A percentile compares a stretch with the other conserved stretches of the same genome.
Evolutionary conservation across 805 yeast species (phyloP).

Genomic region (Hagleromyces aurorensis): DNA sequence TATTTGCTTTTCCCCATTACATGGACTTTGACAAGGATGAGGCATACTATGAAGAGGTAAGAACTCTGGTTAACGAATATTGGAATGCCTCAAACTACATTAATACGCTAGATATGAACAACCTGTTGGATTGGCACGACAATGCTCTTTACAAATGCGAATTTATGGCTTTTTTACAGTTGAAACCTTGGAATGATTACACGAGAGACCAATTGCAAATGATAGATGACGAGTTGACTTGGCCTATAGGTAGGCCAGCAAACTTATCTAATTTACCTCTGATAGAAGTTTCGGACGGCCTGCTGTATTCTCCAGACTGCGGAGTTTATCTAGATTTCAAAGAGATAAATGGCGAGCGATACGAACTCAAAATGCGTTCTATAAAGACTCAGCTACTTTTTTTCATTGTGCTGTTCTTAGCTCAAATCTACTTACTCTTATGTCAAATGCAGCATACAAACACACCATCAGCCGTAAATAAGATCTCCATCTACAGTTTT

Average conservation of each 20-base stretch:
- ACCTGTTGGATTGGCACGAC: slow-evolving; percentile 26
- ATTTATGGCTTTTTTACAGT: slow-evolving; percentile 57
- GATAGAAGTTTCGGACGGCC: slow-evolving; percentile 44
- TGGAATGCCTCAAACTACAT: slow-evolving; percentile 37
- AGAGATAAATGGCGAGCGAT: slow-evolving; percentile 45
- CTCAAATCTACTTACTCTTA: slow-evolving; percentile 51
- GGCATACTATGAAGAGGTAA: slow-evolving; percentile 37
- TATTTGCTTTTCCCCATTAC: slow-evolving; percentile 54
- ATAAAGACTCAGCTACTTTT: slow-evolving; percentile 37
- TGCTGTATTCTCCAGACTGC: slow-evolving; percentile 86
- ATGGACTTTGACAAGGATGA: slow-evolving; percentile 35
- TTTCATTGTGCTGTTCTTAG: slow-evolving; percentile 39
- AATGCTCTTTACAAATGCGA: slow-evolving; percentile 51
- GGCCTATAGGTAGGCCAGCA: slow-evolving; percentile 77
- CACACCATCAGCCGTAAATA: slow-evolving; percentile 75
- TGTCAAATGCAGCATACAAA: slow-evolving; percentile 62
- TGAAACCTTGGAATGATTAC: slow-evolving; percentile 51
- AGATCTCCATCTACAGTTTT: slow-evolving; percentile 62
- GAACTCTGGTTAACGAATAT: slow-evolving; percentile 37
- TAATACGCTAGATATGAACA: slow-evolving; percentile 41
- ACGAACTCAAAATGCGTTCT: slow-evolving; percentile 36
- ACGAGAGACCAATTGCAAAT: slow-evolving; percentile 41
- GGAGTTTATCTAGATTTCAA: slow-evolving; percentile 45
- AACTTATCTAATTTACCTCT: slow-evolving; percentile 43
- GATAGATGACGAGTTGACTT: slow-evolving; percentile 63